Percentiles rank a stretch among this genome's conserved stretches.
These are phyloP conservation scores for Albifimbria verrucaria DNA, from an alignment of 2,329 filamentous ascomycete genomes.

Conservation along the genomic window DNA sequence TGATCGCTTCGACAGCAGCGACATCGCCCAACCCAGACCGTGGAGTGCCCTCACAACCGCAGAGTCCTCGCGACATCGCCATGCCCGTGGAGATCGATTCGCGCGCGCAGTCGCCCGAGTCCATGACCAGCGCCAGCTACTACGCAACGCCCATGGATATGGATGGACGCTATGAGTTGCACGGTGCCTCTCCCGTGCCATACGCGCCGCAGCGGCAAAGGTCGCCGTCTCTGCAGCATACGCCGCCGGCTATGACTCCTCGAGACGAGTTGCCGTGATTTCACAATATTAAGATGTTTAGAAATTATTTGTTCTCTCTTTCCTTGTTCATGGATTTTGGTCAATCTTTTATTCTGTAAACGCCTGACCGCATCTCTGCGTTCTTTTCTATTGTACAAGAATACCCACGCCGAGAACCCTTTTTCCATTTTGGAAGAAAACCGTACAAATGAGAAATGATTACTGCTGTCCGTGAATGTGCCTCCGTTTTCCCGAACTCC, in stretches of 20 bases:
- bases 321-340: too few relatives aligned
- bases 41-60: constrained; percentile 38
- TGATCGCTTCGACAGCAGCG: constrained; percentile 18
- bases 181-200: constrained; percentile 27
- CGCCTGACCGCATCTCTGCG: constrained; percentile 21
- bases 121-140: constrained; percentile 15
- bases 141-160: constrained; percentile 19
- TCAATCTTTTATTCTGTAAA: constrained; percentile 19
- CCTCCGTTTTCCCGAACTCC: background rate
- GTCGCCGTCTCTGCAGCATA: constrained; percentile 19
- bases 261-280: background rate
- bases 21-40: constrained; percentile 29
- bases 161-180: constrained; percentile 40
- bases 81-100: constrained; percentile 54
- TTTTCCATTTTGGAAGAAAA: background rate
- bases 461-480: background rate
- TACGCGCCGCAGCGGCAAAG: constrained; percentile 6
- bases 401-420: background rate
- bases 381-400: background rate
- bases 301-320: background rate
- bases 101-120: constrained; percentile 12
- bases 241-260: constrained; percentile 10
- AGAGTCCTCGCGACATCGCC: constrained; percentile 46
- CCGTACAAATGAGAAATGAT: constrained; percentile 6
- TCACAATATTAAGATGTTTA: background rate